Base-by-base conservation (phyloP, 2,329 filamentous ascomycete species). In the Epicoccum nigrum region DNA sequence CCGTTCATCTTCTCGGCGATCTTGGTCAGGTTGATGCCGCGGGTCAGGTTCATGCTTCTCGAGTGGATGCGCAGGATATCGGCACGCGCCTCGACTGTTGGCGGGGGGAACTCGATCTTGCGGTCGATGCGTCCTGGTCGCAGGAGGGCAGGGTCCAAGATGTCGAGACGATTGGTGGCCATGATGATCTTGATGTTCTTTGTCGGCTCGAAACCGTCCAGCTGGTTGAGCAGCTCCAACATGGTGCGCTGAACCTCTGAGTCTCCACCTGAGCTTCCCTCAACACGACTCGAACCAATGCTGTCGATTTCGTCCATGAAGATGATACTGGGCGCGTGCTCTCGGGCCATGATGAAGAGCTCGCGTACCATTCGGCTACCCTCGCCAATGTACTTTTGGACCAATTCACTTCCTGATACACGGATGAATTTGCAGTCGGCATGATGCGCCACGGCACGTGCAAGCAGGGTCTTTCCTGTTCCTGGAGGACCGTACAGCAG, bases 181-280 rank as follows among this genome's bases (percentile, higher is more conserved):
- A 99, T 99, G 79, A 99, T 96, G 74, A 99, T 91, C 78, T 99
- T 99, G 86, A 99, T 99, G 78, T 97, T 97, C 82, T 99, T 99
- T 38, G 93, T 97, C 5, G 94, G 94, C 77, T 97, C 94, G 76
- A 99, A 99, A 42, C 94, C 94, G 72, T 99, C 94, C 54, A 99
- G 85, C 81, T 99, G 94, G 79, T 99, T 99, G 60, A 99, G 86
- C 54, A 99, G 82, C 76, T 99, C 94, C 77, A 99, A 79, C 94
- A 99, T 99, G 39, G 94, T 99, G 68, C 94, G 88, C 79, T 99
- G 94, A 45, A 99, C 94, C 77, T 99, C 94, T 1, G 92, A 97
- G 72, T 99, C 94, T 69, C 94, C 94, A 45, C 92, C 92, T 16
- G 90, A 95, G 51, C 90, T 95, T 20, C 93, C 93, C 73, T 99